Percentiles rank a stretch among this genome's conserved stretches.
Evolutionary conservation across 2,329 filamentous ascomycete species (phyloP).

Genomic region (Penicillium sp.): DNA sequence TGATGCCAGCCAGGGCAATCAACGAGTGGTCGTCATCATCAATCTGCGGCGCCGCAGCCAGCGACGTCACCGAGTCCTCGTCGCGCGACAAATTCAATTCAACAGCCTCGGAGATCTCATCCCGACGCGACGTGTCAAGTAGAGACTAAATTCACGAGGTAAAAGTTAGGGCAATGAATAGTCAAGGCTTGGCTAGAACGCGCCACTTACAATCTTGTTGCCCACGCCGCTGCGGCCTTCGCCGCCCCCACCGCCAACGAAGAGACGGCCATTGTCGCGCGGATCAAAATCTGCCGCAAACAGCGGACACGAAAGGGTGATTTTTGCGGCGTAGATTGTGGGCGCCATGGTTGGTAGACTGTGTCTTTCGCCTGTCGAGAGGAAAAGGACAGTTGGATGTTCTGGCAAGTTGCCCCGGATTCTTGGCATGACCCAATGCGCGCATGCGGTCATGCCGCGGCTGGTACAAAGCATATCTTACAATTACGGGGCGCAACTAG

Average conservation of each 20-base stretch:
- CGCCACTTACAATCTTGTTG: slow-evolving; percentile 75
- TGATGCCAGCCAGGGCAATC: slow-evolving; percentile 76
- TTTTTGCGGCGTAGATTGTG: slow-evolving; percentile 57
- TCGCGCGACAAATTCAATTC: slow-evolving; percentile 79
- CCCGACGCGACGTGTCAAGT: slow-evolving; percentile 69
- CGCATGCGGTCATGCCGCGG: slow-evolving; percentile 14
- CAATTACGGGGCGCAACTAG: not conserved
- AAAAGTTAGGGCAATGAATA: slow-evolving; percentile 3
- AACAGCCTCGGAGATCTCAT: slow-evolving; percentile 66
- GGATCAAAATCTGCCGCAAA: slow-evolving; percentile 89
- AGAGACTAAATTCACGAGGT: slow-evolving; percentile 57
- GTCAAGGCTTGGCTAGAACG: slow-evolving; percentile 1
- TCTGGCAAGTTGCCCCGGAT: slow-evolving; percentile 27
- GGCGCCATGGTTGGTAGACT: slow-evolving; percentile 41
- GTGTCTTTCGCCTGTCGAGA: slow-evolving; percentile 5
- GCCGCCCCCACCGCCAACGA: slow-evolving; percentile 88
- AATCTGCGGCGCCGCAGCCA: slow-evolving; percentile 69
- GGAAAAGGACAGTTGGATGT: slow-evolving; percentile 26
- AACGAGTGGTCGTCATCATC: slow-evolving; percentile 50
- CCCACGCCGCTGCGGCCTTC: slow-evolving; percentile 78
- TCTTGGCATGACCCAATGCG: slow-evolving; percentile 34
- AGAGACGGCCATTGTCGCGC: slow-evolving; percentile 71
- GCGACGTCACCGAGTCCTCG: slow-evolving; percentile 86
- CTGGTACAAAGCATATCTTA: too few species aligned
- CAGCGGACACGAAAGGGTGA: slow-evolving; percentile 78